phyloP scores from a whole-genome alignment of 805 yeast species.

The Candida wancherniae region DNA sequence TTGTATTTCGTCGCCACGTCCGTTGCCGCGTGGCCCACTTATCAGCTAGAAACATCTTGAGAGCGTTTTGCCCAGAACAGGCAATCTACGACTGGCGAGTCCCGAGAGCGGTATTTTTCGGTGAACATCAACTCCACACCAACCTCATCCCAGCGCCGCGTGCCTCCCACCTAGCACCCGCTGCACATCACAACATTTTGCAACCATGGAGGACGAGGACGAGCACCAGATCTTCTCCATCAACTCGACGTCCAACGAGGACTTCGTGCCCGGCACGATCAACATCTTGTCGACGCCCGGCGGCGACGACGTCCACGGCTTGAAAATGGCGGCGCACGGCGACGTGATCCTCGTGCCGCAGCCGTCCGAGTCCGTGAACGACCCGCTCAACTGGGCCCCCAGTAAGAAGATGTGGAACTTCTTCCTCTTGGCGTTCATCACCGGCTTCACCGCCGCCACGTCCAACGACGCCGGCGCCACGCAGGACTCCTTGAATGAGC shows the following conservation, averaged over 20 bases:
- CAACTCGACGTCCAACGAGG: slow-evolving; percentile 13
- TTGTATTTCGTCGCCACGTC: too few relatives aligned
- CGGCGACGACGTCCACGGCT: slow-evolving; percentile 5
- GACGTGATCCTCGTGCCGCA: slow-evolving; percentile 43
- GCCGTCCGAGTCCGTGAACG: slow-evolving; percentile 47
- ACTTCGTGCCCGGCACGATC: slow-evolving; percentile 17
- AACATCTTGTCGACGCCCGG: slow-evolving; percentile 16
- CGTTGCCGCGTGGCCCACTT: too few relatives aligned
- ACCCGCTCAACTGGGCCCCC: slow-evolving; percentile 43
- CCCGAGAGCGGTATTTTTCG: too few relatives aligned
- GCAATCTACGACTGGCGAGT: too few relatives aligned
- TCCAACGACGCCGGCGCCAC: slow-evolving; percentile 72
- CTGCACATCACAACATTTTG: too few relatives aligned
- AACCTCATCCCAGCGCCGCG: too few relatives aligned
- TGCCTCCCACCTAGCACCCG: too few relatives aligned
- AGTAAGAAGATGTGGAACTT: slow-evolving; percentile 36
- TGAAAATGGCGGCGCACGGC: slow-evolving; percentile 17
- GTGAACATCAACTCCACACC: too few relatives aligned
- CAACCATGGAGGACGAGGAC: too few relatives aligned
- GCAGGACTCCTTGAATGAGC: slow-evolving; percentile 58
- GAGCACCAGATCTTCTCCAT: slow-evolving; percentile 9
- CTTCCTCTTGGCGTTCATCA: slow-evolving; percentile 44
- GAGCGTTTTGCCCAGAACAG: too few relatives aligned
- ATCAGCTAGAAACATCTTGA: too few relatives aligned
- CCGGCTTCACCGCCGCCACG: slow-evolving; percentile 68